Evolutionary conservation across 305 asterid species (phyloP), one percentile per base, ranked within the genome.

Genomic region (Nicotiana rustica): DNA sequence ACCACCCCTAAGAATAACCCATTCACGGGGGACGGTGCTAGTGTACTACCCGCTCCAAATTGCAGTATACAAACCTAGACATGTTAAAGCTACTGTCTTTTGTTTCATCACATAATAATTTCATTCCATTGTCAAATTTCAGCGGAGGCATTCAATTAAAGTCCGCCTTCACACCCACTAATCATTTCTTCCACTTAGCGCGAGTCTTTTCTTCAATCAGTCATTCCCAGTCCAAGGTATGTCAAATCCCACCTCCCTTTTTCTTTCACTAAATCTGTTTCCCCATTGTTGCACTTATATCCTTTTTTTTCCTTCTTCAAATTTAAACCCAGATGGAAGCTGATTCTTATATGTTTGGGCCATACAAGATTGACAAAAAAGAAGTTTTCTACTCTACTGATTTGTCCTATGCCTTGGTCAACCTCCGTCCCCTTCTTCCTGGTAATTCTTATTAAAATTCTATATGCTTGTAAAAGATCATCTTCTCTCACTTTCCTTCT

Each of bases 361-460:
- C 97, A 25, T 91, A 93, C 88, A 88, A 89, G 84, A 92, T 95
- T 76, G 88, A 85, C 86, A 83, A 86, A 5, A 92, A 80, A 49
- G 95, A 92, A 86, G 97, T 95, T 73, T 93, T 95, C 82, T 92
- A 90, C 88, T 82, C 93, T 49, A 93, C 94, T 68, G 86, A 86
- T 25, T 91, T 89, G 71, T 93, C 99, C 3, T 95, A 90, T 85
- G 97, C 97, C 62, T 29, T 91, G 84, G 98, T 94, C 88, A 94
- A 94, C 87, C 90, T 94, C 75, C 94, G 95, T 59, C 98, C 97
- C 73, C 81, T 93, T 85, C 86, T 91, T 88, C 97, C 97, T 78
- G 98, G 98, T 41, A 41, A 41, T 7, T 41, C 78, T 93, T 85
- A 85, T 91, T 88, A 57, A 57, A 57, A 57, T 17, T 57, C 9